phyloP scores from a whole-genome alignment of 2,329 filamentous ascomycete species.

The Piedraia hortae region DNA sequence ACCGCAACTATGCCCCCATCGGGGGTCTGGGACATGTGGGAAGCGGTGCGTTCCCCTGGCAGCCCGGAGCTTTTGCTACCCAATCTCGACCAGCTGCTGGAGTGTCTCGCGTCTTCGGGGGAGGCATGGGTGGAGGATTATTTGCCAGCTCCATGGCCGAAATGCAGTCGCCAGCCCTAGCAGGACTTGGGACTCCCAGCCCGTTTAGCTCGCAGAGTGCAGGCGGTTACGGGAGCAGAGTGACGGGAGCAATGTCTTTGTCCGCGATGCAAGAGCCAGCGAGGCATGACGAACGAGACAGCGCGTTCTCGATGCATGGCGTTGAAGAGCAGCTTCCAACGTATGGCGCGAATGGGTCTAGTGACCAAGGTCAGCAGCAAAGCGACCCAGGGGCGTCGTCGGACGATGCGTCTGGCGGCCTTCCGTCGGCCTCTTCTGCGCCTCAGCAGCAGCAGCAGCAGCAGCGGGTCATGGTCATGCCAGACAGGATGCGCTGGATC shows the following conservation, averaged over 20 bases:
- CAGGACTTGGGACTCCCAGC: conserved; percentile 32
- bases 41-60: conserved; percentile 35
- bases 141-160: conserved; percentile 55
- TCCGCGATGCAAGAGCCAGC: conserved; percentile 75
- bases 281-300: conserved; percentile 32
- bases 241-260: conserved; percentile 51
- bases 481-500: conserved; percentile 94
- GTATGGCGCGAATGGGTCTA: conserved; percentile 6
- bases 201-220: conserved; percentile 36
- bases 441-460: conserved; percentile 41
- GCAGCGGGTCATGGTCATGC: conserved; percentile 90
- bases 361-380: conserved; percentile 4
- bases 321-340: conserved; percentile 4
- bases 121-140: conserved; percentile 14
- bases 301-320: conserved; percentile 12
- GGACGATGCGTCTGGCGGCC: conserved; percentile 1
- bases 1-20: conserved; percentile 38
- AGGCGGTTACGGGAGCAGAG: conserved; percentile 19
- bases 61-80: conserved; percentile 41
- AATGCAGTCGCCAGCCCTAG: conserved; percentile 44
- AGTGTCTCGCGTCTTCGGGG: conserved; percentile 24
- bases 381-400: conserved; percentile 4
- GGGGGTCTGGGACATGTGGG: conserved; percentile 22
- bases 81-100: conserved; percentile 31
- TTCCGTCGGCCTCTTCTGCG: conserved; percentile 23